A percentile compares a stretch with the other conserved stretches of the same genome.
Evolutionary conservation across 2,329 filamentous ascomycete species (phyloP).

Genomic region (Elsinoe ampelina): DNA sequence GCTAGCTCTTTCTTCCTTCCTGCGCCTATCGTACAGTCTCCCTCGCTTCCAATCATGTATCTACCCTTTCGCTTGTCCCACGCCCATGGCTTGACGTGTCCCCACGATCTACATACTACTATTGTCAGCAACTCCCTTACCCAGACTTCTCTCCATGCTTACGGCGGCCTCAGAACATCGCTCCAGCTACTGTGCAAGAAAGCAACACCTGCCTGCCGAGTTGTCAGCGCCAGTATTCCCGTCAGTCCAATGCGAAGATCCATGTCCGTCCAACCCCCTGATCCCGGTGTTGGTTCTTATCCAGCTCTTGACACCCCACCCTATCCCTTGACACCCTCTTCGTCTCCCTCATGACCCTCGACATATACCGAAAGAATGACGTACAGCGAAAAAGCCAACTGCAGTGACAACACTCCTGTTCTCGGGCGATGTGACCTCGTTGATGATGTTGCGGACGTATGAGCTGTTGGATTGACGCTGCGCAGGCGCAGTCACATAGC

Average conservation of each 20-base stretch:
- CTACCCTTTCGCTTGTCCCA: not conserved
- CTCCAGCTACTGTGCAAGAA: constrained; percentile 46
- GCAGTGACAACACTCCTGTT: constrained; percentile 42
- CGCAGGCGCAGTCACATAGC: constrained; percentile 8
- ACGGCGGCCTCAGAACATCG: constrained; percentile 43
- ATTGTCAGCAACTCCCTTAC: not conserved
- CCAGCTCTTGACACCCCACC: too few species aligned
- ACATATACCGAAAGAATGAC: constrained; percentile 18
- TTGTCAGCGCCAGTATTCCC: constrained; percentile 1
- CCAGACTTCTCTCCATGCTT: constrained; percentile 19
- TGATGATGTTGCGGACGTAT: constrained; percentile 33
- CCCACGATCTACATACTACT: not conserved
- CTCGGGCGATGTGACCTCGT: constrained; percentile 37
- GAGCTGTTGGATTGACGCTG: constrained; percentile 15
- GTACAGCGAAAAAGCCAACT: constrained; percentile 43
- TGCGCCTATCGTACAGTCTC: not conserved
- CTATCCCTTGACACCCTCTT: too few species aligned
- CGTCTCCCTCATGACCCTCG: not conserved
- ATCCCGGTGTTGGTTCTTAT: too few species aligned
- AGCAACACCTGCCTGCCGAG: constrained; percentile 38
- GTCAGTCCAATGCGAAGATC: not conserved
- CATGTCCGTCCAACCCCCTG: not conserved
- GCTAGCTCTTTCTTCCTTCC: too few species aligned
- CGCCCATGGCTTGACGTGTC: not conserved
- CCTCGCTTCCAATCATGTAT: not conserved